Evolutionary conservation across 192 early-diverging fungal species (phyloP), one percentile per base, ranked within the genome.

Genomic region (Diversispora epigaea): DNA sequence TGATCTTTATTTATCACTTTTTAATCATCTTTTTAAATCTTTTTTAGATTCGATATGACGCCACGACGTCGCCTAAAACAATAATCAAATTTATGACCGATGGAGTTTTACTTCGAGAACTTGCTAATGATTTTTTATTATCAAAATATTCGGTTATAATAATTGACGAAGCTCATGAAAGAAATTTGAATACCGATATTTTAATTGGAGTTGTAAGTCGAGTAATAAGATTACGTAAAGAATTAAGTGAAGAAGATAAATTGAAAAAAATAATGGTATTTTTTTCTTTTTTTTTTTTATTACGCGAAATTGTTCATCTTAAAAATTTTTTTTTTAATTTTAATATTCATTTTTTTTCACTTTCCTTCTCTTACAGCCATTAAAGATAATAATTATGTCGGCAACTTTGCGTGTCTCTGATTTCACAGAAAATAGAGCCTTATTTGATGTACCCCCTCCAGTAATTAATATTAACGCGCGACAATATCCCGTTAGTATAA

Each of bases 1-100:
- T 32, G 2, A 1, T 2, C 25, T 32, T 32, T 32, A 32, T 32
- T 32, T 32, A 32, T 32, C 25, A 32, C 2, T 32, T 32, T 32
- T 32, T 32, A 32, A 32, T 32, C 25, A 32, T 32, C 2, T 0
- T 32, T 32, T 32, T 2, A 1, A 32, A 32, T 32, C 25, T 1
- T 32, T 32, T 72, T 7, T 81, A 92, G 84, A 92, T 99, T 58
- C 91, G 98, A 54, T 99, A 97, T 72, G 98, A 99, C 77, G 88
- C 90, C 6, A 93, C 89, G 0, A 89, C 89, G 2, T 89, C 88
- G 0, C 62, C 82, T 2, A 81, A 87, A 9, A 98, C 97, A 5
- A 85, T 93, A 17, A 93, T 99, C 73, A 98, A 99, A 84, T 99
- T 99, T 73, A 98, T 99, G 96, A 99, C 98, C 6, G 98, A 99